Evolutionary conservation across 768 basidiomycete genomes (phyloP).

Genomic region (Tricholoma terreum): DNA sequence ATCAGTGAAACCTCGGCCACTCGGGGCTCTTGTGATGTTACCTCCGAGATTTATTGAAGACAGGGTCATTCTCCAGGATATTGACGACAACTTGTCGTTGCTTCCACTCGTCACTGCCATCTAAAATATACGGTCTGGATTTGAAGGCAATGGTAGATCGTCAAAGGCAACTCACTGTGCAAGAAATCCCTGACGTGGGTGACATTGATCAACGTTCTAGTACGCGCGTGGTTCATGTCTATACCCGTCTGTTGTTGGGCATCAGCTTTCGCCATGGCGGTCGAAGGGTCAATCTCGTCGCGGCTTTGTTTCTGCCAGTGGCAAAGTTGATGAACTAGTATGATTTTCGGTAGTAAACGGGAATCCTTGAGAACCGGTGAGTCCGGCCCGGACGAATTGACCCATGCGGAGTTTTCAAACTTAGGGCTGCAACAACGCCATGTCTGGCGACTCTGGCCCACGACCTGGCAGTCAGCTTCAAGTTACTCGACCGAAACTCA

Average conservation of each 20-base stretch:
- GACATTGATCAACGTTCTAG: slow-evolving; percentile 40
- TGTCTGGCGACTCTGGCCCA: too few species aligned
- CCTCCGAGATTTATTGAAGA: slow-evolving; percentile 60
- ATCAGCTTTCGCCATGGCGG: slow-evolving; percentile 20
- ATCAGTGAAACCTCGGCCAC: background rate
- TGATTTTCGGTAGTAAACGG: too few species aligned
- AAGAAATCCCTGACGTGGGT: slow-evolving; percentile 45
- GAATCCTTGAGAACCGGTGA: too few species aligned
- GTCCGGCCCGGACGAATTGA: too few species aligned
- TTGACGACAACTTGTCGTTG: slow-evolving; percentile 40
- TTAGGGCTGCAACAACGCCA: too few species aligned
- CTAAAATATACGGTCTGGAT: slow-evolving; percentile 27
- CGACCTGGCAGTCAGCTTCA: too few species aligned
- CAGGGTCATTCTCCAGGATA: slow-evolving; percentile 50
- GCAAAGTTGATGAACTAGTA: too few species aligned
- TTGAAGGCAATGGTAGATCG: background rate
- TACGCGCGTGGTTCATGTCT: slow-evolving; percentile 53
- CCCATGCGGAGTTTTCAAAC: too few species aligned
- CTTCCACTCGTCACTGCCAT: slow-evolving; percentile 49
- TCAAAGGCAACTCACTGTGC: slow-evolving; percentile 39
- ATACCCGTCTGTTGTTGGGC: slow-evolving; percentile 43
- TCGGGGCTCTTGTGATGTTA: slow-evolving; percentile 17
- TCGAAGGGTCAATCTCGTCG: too few species aligned
- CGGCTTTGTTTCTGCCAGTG: too few species aligned
- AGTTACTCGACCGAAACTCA: too few species aligned